Evolutionary conservation across 2,329 filamentous ascomycete species (phyloP), one percentile per base, ranked within the genome.

Genomic region (Talaromyces funiculosus): DNA sequence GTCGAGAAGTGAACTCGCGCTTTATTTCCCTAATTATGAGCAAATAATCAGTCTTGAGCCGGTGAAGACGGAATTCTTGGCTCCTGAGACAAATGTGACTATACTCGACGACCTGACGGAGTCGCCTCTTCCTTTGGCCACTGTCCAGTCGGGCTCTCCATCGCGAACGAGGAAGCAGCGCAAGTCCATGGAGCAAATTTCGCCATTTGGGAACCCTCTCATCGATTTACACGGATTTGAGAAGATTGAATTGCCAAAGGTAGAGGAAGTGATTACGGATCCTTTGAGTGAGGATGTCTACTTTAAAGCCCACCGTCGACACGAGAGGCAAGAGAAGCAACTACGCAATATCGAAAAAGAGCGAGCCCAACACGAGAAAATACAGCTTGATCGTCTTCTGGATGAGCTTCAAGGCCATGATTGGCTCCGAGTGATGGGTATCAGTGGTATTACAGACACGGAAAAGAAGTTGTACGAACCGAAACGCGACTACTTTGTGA

Each of bases 11-110:
- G 92, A 97, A 71, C 82, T 97, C 63, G 88, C 92, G 38, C 84
- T 86, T 53, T 97, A 96, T 77, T 97, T 97, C 71, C 87, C 90
- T 57, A 92, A 95, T 70, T 97, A 96, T 75, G 92, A 97, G 75
- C 90, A 96, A 72, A 85, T 97, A 66, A 91, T 97, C 76, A 92
- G 90, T 64, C 90, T 95, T 71, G 87, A 90, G 64, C 85, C 87
- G 40, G 88, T 88, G 68, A 88, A 92, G 75, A 81, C 88, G 67
- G 92, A 94, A 72, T 77, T 89, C 53, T 78, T 95, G 42, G 87
- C 87, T 64, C 69, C 84, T 64, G 87, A 91, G 65, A 92, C 90
- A 12, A 86, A 85, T 47, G 87, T 96, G 67, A 77, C 89, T 63
- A 78, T 96, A 63, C 72, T 87, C 65, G 87, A 94, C 70, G 80